These are phyloP conservation scores for Flueggea neowawraea DNA, from an alignment of 441 rosid genomes.

Conservation along the genomic window DNA sequence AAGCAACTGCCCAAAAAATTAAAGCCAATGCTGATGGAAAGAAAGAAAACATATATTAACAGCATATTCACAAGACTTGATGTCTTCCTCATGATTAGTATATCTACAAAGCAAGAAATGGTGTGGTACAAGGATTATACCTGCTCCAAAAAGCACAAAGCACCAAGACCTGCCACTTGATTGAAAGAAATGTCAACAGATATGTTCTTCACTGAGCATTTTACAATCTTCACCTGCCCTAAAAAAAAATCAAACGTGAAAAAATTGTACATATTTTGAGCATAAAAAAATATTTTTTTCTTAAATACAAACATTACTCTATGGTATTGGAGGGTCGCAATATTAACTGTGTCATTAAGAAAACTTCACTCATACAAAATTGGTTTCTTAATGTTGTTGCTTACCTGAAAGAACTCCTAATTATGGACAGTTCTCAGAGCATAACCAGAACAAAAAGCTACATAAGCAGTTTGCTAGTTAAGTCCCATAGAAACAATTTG, in stretches of 20 bases:
- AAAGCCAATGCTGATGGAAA: too few species aligned
- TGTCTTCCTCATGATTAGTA: neutral
- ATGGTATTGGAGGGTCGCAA: neutral
- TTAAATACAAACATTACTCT: neutral
- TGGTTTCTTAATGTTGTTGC: neutral
- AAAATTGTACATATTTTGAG: neutral
- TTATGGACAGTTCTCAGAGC: neutral
- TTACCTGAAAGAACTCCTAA: neutral
- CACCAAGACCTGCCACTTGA: slow-evolving; percentile 24
- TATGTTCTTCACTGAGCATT: slow-evolving; percentile 28
- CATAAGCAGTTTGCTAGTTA: neutral
- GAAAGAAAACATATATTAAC: too few species aligned
- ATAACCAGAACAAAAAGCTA: too few species aligned
- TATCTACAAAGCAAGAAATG: neutral
- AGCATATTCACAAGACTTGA: too few species aligned
- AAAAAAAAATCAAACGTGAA: slow-evolving; percentile 10
- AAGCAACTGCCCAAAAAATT: too few species aligned
- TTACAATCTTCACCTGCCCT: slow-evolving; percentile 29
- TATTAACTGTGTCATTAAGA: too few species aligned
- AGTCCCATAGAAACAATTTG: too few species aligned
- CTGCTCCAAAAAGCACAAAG: slow-evolving; percentile 33
- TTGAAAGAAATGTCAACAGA: slow-evolving; percentile 33
- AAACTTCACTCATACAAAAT: neutral
- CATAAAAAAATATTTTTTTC: neutral
- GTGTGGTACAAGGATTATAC: slow-evolving; percentile 10